These are phyloP conservation scores for Fulvia fulva DNA, from an alignment of 2,329 filamentous ascomycete genomes.

Conservation along the genomic window DNA sequence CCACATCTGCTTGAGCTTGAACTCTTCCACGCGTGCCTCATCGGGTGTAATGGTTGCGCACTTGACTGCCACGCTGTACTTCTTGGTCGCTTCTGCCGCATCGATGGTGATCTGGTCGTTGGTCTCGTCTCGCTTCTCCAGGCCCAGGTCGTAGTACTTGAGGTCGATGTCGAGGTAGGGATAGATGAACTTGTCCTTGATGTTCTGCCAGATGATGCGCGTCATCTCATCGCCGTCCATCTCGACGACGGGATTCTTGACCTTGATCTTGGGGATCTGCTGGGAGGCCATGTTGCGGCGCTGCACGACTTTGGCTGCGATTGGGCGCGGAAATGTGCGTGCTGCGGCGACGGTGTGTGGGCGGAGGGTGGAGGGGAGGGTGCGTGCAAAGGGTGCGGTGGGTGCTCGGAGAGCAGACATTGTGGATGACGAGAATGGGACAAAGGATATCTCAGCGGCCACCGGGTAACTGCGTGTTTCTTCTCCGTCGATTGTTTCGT, in stretches of 20 bases:
- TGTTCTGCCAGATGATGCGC: conserved; percentile 96
- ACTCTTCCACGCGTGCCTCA: conserved; percentile 93
- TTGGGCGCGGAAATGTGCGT: conserved; percentile 29
- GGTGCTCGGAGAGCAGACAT: neutral
- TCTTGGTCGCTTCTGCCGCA: conserved; percentile 95
- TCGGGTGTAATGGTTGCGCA: conserved; percentile 99
- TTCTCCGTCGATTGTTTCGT: no score
- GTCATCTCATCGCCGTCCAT: conserved; percentile 96
- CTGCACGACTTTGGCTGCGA: conserved; percentile 33
- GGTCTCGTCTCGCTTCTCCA: conserved; percentile 93
- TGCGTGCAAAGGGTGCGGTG: neutral
- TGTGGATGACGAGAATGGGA: neutral
- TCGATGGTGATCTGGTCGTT: conserved; percentile 94
- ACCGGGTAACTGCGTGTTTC: neutral
- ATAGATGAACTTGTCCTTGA: conserved; percentile 98
- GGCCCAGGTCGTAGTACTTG: conserved; percentile 63
- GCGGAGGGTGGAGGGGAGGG: conserved; percentile 11
- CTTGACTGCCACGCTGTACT: conserved; percentile 98
- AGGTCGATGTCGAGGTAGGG: conserved; percentile 96
- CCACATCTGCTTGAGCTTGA: conserved; percentile 99
- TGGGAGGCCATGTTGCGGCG: conserved; percentile 37
- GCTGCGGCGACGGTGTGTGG: conserved; percentile 18
- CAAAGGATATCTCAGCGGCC: neutral
- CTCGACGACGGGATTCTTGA: conserved; percentile 98
- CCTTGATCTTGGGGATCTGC: conserved; percentile 81